These are phyloP conservation scores for Fusarium haematococcum DNA, from an alignment of 2,329 filamentous ascomycete species.

Conservation along the genomic window DNA sequence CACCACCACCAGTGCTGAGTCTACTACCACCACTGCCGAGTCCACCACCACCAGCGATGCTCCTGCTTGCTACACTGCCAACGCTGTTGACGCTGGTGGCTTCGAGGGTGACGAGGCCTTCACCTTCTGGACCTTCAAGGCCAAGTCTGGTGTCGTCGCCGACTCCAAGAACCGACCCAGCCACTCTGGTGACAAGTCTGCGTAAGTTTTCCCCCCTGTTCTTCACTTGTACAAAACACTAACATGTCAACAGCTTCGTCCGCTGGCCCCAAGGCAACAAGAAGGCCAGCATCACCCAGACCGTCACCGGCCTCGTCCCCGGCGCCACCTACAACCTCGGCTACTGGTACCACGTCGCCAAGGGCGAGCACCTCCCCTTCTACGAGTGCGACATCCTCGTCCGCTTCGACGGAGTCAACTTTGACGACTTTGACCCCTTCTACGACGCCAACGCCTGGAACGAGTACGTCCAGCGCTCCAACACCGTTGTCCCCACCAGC, in stretches of 20 bases:
- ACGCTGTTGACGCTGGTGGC: not conserved
- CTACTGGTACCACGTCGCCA: slow-evolving; percentile 12
- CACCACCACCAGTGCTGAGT: not conserved
- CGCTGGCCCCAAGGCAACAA: slow-evolving; percentile 2
- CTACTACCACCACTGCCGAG: not conserved
- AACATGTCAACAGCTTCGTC: not conserved
- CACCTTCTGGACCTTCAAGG: not conserved
- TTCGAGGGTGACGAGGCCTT: slow-evolving; percentile 5
- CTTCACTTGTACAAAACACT: not conserved
- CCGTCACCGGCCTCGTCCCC: not conserved
- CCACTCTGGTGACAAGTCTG: not conserved
- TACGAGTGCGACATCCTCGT: slow-evolving; percentile 21
- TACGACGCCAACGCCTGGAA: not conserved
- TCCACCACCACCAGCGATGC: not conserved
- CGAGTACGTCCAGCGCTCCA: slow-evolving; percentile 5
- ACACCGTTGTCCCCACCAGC: not conserved
- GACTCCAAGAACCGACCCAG: not conserved
- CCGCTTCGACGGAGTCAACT: not conserved
- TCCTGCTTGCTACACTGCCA: not conserved
- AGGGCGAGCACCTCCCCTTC: not conserved
- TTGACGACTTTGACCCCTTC: slow-evolving; percentile 31
- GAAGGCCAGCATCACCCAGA: slow-evolving; percentile 8
- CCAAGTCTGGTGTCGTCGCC: not conserved
- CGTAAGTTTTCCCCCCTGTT: not conserved
- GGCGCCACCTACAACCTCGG: not conserved